Evolutionary conservation across 805 yeast genomes (phyloP).

Genomic region (Monosporozyma servazzii): DNA sequence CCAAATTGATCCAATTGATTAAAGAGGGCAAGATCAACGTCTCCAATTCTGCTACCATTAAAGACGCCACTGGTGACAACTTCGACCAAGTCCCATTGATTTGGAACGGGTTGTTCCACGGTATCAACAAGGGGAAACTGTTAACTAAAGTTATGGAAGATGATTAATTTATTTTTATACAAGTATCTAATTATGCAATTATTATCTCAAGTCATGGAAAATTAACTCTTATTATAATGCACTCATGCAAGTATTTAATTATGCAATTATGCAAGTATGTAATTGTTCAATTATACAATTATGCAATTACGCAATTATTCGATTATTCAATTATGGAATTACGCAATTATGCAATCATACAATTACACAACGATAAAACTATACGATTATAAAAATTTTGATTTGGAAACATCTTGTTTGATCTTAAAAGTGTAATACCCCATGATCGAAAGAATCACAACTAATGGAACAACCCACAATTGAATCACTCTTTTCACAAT

Average conservation of each 20-base stretch:
- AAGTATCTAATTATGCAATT: not conserved
- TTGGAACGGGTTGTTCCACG: slow-evolving; percentile 40
- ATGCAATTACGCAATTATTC: too few relatives aligned
- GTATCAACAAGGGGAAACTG: slow-evolving; percentile 42
- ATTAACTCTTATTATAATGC: too few relatives aligned
- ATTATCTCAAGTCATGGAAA: too few relatives aligned
- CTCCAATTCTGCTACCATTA: slow-evolving; percentile 32
- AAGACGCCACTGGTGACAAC: slow-evolving; percentile 34
- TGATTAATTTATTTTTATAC: not conserved
- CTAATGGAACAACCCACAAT: slow-evolving; percentile 26
- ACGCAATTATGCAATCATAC: too few relatives aligned
- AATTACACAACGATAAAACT: too few relatives aligned
- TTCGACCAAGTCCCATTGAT: slow-evolving; percentile 38
- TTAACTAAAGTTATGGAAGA: slow-evolving; percentile 35
- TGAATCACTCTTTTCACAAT: slow-evolving; percentile 18
- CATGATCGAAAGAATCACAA: slow-evolving; percentile 24
- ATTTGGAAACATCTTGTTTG: slow-evolving; percentile 29
- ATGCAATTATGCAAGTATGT: too few relatives aligned
- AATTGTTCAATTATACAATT: too few relatives aligned
- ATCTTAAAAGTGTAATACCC: slow-evolving; percentile 29
- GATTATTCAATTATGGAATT: too few relatives aligned
- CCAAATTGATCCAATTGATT: slow-evolving; percentile 31
- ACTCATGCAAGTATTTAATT: not conserved
- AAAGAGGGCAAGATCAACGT: slow-evolving; percentile 35
- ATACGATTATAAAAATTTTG: slow-evolving; percentile 19